Base-by-base conservation (phyloP, 768 basidiomycete species). In the Mycena haematopus region DNA sequence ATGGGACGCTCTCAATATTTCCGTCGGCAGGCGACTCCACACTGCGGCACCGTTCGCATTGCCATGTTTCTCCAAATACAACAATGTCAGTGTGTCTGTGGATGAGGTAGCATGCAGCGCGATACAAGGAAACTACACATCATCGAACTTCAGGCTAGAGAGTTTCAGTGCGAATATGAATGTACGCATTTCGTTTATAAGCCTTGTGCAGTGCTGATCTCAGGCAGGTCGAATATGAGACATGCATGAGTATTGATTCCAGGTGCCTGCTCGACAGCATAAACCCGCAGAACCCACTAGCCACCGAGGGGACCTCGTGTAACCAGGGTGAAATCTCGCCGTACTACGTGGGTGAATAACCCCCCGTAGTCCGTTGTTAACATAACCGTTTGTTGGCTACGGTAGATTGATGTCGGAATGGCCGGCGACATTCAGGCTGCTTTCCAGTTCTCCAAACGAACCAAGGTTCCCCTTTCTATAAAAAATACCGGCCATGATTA, bases 401-500 rank as follows among this genome's bases (percentile, higher is more conserved):
- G 29, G 1, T 38, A 74, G 73, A 64, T 74, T 17, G 70, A 72
- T 24, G 66, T 74, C 22, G 33, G 45, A 9, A 40, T 11, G 4
- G 47, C 69, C 17, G 17, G 21, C 21, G 73, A 73, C 52, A 60
- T 74, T 13, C 62, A 69, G 14, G 52, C 60, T 1, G 71, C 73
- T 4, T 72, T 71, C 40, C 31, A n/a, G 10, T 72, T 73, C 59
- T 58, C 72, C 13, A 44, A 54, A 9, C 1, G 24, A 5, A 73
- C 70, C 10, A 40, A 56, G 10, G 64, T 68, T 2, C 69, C 66
- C 8, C 56, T 74, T 2, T 70, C 68, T 1, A 72, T 74, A 56
- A 74, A 74, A 42, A 74, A 74, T 50, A 70, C 72, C 0, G 73
- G 73, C 9, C 73, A 74, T 40, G 73, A 74, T 56, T 70, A 66